Percentiles rank a stretch among this genome's conserved stretches.
Evolutionary conservation across 2,329 filamentous ascomycete species (phyloP).

Genomic region (Penicillium italicum): DNA sequence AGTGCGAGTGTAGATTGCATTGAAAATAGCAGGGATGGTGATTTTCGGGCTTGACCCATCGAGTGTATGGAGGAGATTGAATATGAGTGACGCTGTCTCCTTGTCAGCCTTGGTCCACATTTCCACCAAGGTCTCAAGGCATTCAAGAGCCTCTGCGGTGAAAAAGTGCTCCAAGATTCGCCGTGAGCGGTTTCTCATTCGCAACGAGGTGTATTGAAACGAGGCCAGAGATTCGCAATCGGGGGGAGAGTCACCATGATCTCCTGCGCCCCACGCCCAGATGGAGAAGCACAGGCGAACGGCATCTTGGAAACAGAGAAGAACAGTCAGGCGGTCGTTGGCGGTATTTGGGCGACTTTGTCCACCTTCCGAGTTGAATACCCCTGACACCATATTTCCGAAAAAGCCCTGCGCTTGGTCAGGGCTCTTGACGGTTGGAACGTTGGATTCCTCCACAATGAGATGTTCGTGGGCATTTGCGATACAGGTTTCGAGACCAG

Average conservation of each 20-base stretch:
- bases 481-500: slow-evolving; percentile 85
- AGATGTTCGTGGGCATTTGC: slow-evolving; percentile 82
- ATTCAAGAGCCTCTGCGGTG: slow-evolving; percentile 85
- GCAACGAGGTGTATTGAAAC: slow-evolving; percentile 83
- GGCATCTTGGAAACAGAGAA: slow-evolving; percentile 95
- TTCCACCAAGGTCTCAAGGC: slow-evolving; percentile 83
- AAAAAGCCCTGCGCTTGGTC: slow-evolving; percentile 86
- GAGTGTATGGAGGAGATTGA: slow-evolving; percentile 83
- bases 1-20: slow-evolving; percentile 90
- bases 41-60: slow-evolving; percentile 88
- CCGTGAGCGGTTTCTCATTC: slow-evolving; percentile 84
- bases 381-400: slow-evolving; percentile 88
- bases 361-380: slow-evolving; percentile 74
- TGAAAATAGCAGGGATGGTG: slow-evolving; percentile 89
- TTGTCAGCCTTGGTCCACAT: slow-evolving; percentile 65
- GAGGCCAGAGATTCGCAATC: slow-evolving; percentile 71
- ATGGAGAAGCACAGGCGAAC: slow-evolving; percentile 89
- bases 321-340: slow-evolving; percentile 87
- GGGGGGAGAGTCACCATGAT: slow-evolving; percentile 42
- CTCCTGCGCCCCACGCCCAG: slow-evolving; percentile 82
- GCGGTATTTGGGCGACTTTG: slow-evolving; percentile 80
- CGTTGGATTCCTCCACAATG: slow-evolving; percentile 68
- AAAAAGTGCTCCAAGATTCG: slow-evolving; percentile 90
- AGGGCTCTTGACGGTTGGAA: slow-evolving; percentile 67
- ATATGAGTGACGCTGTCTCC: slow-evolving; percentile 61